Evolutionary conservation across 345 rosid genomes (phyloP).

Genomic region (Lepidium sativum): DNA sequence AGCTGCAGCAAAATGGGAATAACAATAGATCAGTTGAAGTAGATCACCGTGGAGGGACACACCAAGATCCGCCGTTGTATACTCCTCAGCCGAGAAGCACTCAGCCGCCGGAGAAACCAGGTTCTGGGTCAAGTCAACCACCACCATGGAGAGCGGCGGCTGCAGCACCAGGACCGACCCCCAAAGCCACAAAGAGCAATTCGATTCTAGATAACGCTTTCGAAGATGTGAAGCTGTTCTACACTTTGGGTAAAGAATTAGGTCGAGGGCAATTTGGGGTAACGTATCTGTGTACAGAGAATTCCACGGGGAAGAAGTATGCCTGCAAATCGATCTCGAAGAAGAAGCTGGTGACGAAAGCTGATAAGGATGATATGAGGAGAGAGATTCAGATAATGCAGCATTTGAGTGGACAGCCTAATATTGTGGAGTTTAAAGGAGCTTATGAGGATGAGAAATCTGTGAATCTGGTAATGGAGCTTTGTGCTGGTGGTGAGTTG

Average conservation of each 20-base stretch:
- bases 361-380: constrained; percentile 67
- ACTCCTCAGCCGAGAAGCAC: constrained; percentile 28
- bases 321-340: constrained; percentile 89
- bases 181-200: constrained; percentile 37
- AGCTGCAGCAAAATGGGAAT: constrained; percentile 31
- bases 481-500: constrained; percentile 27
- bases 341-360: constrained; percentile 55
- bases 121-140: constrained; percentile 19
- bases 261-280: constrained; percentile 95
- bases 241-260: constrained; percentile 59
- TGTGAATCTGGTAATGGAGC: constrained; percentile 84
- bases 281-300: constrained; percentile 71
- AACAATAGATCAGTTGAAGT: constrained; percentile 28
- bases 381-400: constrained; percentile 93
- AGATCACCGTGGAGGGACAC: neutral
- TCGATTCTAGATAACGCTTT: constrained; percentile 68
- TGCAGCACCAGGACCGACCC: constrained; percentile 22
- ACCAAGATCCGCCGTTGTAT: constrained; percentile 28
- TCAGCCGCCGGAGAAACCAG: constrained; percentile 25
- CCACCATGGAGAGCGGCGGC: constrained; percentile 31
- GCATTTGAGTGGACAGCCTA: constrained; percentile 92
- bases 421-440: constrained; percentile 79
- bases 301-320: constrained; percentile 47
- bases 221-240: constrained; percentile 58
- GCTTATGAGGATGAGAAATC: constrained; percentile 79